phyloP scores from a whole-genome alignment of 2,329 filamentous ascomycete species.

The Beauveria bassiana region DNA sequence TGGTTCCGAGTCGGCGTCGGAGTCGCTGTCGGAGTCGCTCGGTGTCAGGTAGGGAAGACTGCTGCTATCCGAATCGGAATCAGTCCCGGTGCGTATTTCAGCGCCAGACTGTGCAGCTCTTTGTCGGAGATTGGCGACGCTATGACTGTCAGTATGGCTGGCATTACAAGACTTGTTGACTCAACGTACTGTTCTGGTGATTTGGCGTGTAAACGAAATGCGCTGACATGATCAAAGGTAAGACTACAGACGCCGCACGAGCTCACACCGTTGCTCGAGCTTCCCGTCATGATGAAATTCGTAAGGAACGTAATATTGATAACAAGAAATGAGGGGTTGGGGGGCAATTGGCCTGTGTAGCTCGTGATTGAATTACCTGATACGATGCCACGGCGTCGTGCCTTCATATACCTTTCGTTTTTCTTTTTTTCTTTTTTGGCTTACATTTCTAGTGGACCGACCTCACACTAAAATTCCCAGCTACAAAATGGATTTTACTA shows the following conservation, averaged over 20 bases:
- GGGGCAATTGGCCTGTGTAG: background rate
- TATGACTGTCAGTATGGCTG: background rate
- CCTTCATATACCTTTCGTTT: background rate
- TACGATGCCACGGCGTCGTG: background rate
- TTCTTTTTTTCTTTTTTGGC: background rate
- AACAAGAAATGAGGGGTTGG: background rate
- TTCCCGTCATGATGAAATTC: conserved; percentile 1
- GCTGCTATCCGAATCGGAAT: conserved; percentile 2
- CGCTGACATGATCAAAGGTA: background rate
- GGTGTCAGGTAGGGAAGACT: background rate
- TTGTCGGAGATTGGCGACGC: conserved; percentile 6
- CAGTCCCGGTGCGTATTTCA: background rate
- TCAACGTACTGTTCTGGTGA: conserved; percentile 4
- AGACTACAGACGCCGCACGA: conserved; percentile 6
- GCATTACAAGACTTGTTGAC: no score
- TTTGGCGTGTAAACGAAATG: conserved; percentile 9
- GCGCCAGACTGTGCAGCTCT: conserved; percentile 9
- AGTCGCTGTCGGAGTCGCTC: background rate
- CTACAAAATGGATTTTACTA: no score
- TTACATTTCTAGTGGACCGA: background rate
- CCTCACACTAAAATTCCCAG: background rate
- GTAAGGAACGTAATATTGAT: background rate
- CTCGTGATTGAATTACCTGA: background rate
- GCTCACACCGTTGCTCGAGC: background rate
- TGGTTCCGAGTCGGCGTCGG: background rate